Conservation (phyloP, 2,329 filamentous ascomycete genomes). For the Dothideomycetes sp. region DNA sequence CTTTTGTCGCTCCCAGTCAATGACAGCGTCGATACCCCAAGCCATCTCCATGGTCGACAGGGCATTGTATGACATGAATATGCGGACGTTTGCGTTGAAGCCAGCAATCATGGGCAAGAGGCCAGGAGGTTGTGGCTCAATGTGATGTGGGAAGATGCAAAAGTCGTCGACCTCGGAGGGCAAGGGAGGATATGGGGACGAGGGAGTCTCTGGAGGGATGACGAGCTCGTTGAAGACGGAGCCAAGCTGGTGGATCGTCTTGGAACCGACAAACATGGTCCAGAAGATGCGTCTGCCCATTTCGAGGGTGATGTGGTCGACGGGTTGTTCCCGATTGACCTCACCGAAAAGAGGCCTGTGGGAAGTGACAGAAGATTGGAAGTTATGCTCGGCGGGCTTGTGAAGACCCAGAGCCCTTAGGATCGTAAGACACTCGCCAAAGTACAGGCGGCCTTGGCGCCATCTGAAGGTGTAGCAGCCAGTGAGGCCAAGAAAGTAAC, state of each 20-base stretch:
- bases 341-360: conserved; percentile 22
- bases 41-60: conserved; percentile 71
- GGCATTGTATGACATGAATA: conserved; percentile 71
- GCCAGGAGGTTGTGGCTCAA: conserved; percentile 58
- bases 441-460: conserved; percentile 57
- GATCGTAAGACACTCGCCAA: conserved; percentile 61
- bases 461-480: conserved; percentile 58
- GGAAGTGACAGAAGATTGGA: conserved; percentile 24
- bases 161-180: conserved; percentile 77
- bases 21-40: conserved; percentile 66
- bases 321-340: conserved; percentile 23
- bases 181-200: conserved; percentile 65
- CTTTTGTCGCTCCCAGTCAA: conserved; percentile 68
- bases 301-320: conserved; percentile 37
- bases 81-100: conserved; percentile 68
- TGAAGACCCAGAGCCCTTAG: conserved; percentile 57
- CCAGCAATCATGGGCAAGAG: conserved; percentile 62
- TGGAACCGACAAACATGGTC: conserved; percentile 64
- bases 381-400: conserved; percentile 38
- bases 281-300: conserved; percentile 63
- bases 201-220: conserved; percentile 65
- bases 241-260: conserved; percentile 65
- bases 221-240: conserved; percentile 59
- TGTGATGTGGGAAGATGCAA: conserved; percentile 60
- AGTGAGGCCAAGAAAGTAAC: conserved; percentile 61